Percentiles rank a stretch among this genome's conserved stretches.
These are phyloP conservation scores for Bruguiera parviflora DNA, from an alignment of 345 rosid species.

Conservation along the genomic window DNA sequence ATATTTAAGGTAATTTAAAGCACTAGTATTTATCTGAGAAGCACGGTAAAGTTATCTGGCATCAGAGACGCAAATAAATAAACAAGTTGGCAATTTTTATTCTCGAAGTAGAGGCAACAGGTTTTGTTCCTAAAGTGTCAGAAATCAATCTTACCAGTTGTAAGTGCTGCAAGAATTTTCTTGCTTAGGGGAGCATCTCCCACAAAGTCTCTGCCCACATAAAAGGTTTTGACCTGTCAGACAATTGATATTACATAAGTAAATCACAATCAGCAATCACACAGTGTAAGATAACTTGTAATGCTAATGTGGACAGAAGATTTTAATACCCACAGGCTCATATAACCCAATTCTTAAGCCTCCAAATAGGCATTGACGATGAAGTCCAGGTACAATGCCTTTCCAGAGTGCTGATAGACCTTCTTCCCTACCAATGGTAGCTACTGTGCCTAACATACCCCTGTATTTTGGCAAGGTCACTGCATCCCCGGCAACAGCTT, in stretches of 20 bases:
- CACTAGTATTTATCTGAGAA: background rate
- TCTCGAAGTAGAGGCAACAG: too few relatives aligned
- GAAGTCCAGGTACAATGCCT: constrained; percentile 91
- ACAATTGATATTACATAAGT: background rate
- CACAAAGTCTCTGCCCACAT: constrained; percentile 77
- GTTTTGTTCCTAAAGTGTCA: background rate
- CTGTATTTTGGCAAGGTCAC: constrained; percentile 60
- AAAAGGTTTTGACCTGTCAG: constrained; percentile 71
- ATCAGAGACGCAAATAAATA: background rate
- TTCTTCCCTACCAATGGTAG: constrained; percentile 91
- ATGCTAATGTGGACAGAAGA: constrained; percentile 7
- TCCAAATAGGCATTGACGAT: constrained; percentile 93
- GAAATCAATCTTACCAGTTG: constrained; percentile 66
- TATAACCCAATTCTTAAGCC: constrained; percentile 97
- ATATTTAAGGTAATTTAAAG: too few relatives aligned
- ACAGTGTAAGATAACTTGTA: background rate
- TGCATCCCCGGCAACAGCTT: constrained; percentile 56
- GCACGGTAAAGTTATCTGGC: background rate
- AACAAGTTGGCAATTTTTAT: background rate
- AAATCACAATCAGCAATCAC: constrained; percentile 7
- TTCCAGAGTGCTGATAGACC: constrained; percentile 90
- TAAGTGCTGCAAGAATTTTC: constrained; percentile 96
- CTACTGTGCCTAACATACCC: constrained; percentile 93
- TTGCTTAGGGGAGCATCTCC: constrained; percentile 94
- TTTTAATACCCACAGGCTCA: constrained; percentile 71